Evolutionary conservation across 345 rosid genomes (phyloP), one percentile per base, ranked within the genome.

Genomic region (Trapa bicornis): DNA sequence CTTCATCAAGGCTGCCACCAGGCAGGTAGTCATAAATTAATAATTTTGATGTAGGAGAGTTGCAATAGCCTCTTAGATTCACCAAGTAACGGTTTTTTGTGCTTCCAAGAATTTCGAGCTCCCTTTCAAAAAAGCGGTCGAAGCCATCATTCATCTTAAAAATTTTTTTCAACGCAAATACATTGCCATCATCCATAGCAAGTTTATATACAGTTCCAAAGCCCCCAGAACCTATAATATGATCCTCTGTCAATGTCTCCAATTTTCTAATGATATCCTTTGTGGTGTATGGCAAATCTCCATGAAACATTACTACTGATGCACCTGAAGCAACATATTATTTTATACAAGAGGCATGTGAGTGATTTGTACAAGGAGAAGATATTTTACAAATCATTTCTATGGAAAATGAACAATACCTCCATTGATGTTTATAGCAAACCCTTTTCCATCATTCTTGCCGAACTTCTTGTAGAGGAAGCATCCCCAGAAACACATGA

Each of bases 401-500:
- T 32, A 29, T 32, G 32, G 38, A 29, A 29, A 15, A 10, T 7
- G 1, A 8, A 14, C 35, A 57, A 29, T 75, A 94, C 99, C 97
- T 83, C 91, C 96, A 73, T 90, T 84, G 58, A 91, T 90, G 75
- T 86, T 96, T 82, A 86, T 86, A 15, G 91, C 97, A 35, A 91
- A 84, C 72, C 85, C 82, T 80, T 71, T 78, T 68, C 77, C 74
- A 71, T 86, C 97, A 79, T 78, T 87, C 83, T 86, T 94, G 75
- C 91, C 96, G 66, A 94, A 85, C 86, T 91, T 94, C 82, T 91
- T 94, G 73, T 89, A 94, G 67, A 94, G 88, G 81, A 94, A 91
- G 83, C 99, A 94, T 37, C 99, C 99, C 97, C 96, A 94, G 70
- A 89, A 94, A 76, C 97, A 89, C 99, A 94, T 94, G 62, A 94